A percentile compares a stretch with the other conserved stretches of the same genome.
These are phyloP conservation scores for Pseudogymnoascus sp. DNA, from an alignment of 2,329 filamentous ascomycete genomes.

Conservation along the genomic window DNA sequence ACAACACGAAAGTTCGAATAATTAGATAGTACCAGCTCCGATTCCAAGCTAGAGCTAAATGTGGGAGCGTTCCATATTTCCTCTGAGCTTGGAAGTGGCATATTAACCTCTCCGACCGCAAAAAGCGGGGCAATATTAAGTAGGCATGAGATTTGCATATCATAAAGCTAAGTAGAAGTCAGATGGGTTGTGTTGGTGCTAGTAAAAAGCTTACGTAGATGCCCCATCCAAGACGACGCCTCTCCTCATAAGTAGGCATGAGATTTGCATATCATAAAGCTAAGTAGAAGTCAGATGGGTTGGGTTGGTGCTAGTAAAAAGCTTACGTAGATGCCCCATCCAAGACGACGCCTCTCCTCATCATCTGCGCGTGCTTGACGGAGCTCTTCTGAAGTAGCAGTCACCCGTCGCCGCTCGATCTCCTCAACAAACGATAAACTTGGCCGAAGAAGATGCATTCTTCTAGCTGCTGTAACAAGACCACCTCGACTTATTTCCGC, in stretches of 20 bases:
- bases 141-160: constrained; percentile 15
- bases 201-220: constrained; percentile 12
- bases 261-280: constrained; percentile 10
- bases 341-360: constrained; percentile 13
- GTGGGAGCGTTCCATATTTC: constrained; percentile 13
- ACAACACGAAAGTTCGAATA: constrained; percentile 13
- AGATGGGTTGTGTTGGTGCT: background rate
- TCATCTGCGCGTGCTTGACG: constrained; percentile 13
- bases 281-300: constrained; percentile 3
- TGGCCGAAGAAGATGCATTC: constrained; percentile 16
- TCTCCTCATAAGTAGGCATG: constrained; percentile 13
- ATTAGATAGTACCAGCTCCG: constrained; percentile 7
- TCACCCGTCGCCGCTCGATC: constrained; percentile 12
- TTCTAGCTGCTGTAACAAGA: constrained; percentile 15
- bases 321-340: constrained; percentile 15
- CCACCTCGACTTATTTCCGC: constrained; percentile 16
- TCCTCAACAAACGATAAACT: constrained; percentile 16
- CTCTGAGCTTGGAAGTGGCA: constrained; percentile 14
- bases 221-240: constrained; percentile 14
- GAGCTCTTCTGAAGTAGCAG: constrained; percentile 12
- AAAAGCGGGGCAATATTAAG: constrained; percentile 14
- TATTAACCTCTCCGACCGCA: constrained; percentile 13
- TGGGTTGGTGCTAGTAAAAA: background rate
- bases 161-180: constrained; percentile 12
- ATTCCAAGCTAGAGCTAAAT: constrained; percentile 7